Evolutionary conservation across 768 basidiomycete species (phyloP).

Genomic region (Porphyrellus cyaneotinctus): DNA sequence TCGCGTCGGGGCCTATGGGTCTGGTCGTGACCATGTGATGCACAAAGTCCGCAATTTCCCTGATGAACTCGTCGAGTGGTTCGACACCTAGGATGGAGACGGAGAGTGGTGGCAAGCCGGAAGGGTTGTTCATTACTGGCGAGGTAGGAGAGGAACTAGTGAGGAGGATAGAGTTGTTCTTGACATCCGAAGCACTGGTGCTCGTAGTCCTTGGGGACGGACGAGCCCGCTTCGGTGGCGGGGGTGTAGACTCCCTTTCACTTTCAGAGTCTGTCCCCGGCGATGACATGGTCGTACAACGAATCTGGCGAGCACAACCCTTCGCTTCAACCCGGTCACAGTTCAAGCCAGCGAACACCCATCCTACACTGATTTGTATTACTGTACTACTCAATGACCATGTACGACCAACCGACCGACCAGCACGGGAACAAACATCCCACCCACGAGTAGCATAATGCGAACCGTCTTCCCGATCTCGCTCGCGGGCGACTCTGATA

Average conservation of each 20-base stretch:
- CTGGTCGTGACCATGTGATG: slow-evolving; percentile 63
- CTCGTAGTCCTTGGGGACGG: slow-evolving; percentile 25
- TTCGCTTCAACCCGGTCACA: background rate
- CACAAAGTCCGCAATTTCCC: slow-evolving; percentile 86
- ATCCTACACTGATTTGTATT: background rate
- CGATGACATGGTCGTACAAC: slow-evolving; percentile 24
- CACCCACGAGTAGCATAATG: slow-evolving; percentile 51
- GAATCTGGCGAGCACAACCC: background rate
- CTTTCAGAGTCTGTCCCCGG: slow-evolving; percentile 28
- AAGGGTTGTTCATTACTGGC: slow-evolving; percentile 25
- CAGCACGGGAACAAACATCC: slow-evolving; percentile 69
- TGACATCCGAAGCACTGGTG: slow-evolving; percentile 24
- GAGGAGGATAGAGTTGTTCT: slow-evolving; percentile 10
- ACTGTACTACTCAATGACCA: slow-evolving; percentile 36
- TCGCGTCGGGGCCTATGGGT: slow-evolving; percentile 43
- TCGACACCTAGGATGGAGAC: slow-evolving; percentile 85
- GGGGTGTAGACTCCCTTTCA: slow-evolving; percentile 23
- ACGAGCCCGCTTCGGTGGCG: slow-evolving; percentile 38
- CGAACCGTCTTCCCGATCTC: slow-evolving; percentile 46
- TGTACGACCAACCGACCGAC: slow-evolving; percentile 61
- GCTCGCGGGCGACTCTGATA: slow-evolving; percentile 31
- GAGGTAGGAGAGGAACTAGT: slow-evolving; percentile 9
- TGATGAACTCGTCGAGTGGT: slow-evolving; percentile 90
- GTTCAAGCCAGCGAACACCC: background rate
- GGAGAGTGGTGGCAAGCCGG: slow-evolving; percentile 57